Evolutionary conservation across 2,329 filamentous ascomycete genomes (phyloP).

Genomic region (Fusarium pseudograminearum): DNA sequence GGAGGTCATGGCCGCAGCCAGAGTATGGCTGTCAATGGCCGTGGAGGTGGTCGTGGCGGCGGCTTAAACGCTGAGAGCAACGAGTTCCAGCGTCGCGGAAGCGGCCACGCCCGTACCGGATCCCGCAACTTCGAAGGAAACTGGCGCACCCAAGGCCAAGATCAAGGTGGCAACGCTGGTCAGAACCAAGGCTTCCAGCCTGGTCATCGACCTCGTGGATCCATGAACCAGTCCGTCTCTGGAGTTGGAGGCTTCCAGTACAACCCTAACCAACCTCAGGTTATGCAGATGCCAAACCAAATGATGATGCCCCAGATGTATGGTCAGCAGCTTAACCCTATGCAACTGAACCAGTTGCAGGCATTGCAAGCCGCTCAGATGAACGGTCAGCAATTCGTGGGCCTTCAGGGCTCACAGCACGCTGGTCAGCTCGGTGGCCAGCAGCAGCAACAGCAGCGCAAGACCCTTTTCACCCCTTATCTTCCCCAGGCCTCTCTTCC

Average conservation of each 20-base stretch:
- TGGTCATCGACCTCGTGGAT: constrained; percentile 86
- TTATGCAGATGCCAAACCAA: constrained; percentile 87
- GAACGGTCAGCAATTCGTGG: constrained; percentile 79
- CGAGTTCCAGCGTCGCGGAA: constrained; percentile 82
- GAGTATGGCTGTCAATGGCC: constrained; percentile 84
- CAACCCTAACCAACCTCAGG: constrained; percentile 80
- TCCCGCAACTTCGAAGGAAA: constrained; percentile 98
- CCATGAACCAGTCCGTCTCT: constrained; percentile 87
- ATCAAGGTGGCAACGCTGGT: constrained; percentile 60
- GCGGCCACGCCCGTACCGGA: constrained; percentile 82
- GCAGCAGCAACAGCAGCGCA: constrained; percentile 88
- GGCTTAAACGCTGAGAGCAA: constrained; percentile 61
- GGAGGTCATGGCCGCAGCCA: constrained; percentile 82
- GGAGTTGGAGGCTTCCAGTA: constrained; percentile 91
- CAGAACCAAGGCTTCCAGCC: constrained; percentile 86
- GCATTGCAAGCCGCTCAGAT: constrained; percentile 91
- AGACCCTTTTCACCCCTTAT: constrained; percentile 98
- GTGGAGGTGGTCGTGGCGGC: constrained; percentile 77
- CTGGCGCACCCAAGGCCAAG: constrained; percentile 87
- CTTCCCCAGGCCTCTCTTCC: constrained; percentile 94
- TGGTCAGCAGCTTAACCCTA: constrained; percentile 86
- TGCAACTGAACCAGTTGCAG: constrained; percentile 91
- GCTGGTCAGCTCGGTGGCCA: constrained; percentile 73
- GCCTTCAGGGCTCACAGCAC: constrained; percentile 78
- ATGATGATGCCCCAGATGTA: constrained; percentile 90